phyloP scores from a whole-genome alignment of 1,284 basidiomycete genomes.

The Cystobasidium slooffiae region DNA sequence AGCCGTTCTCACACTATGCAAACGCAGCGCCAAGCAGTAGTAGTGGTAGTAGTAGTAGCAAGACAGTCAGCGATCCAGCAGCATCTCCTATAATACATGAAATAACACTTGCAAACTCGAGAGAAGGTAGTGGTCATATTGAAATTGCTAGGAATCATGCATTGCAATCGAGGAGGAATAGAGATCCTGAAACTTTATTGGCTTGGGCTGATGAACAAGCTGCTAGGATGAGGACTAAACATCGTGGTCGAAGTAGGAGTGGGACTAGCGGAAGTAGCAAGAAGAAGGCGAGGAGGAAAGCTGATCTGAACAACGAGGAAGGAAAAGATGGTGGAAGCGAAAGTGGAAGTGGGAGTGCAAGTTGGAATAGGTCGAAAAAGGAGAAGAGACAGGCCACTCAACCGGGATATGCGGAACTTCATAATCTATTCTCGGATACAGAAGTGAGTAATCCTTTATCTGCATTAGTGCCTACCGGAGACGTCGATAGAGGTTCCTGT shows the following conservation, averaged over 20 bases:
- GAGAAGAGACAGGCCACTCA: constrained; percentile 1
- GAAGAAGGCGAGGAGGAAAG: not conserved
- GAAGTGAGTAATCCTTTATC: constrained; percentile 15
- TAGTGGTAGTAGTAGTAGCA: no score
- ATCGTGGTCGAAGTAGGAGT: not conserved
- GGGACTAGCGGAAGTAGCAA: not conserved
- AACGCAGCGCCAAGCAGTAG: constrained; percentile 10
- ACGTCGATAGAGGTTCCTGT: not conserved
- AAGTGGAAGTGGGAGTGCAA: not conserved
- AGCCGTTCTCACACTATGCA: not conserved
- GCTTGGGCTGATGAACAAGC: constrained; percentile 26
- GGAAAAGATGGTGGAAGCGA: not conserved
- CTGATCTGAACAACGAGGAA: not conserved
- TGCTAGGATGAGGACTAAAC: not conserved
- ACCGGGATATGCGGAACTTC: constrained; percentile 34
- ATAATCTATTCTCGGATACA: constrained; percentile 41
- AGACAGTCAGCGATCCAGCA: not conserved
- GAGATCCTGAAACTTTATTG: constrained; percentile 22
- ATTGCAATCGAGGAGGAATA: not conserved
- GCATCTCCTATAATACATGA: not conserved
- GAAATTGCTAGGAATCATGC: constrained; percentile 14
- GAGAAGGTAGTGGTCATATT: constrained; percentile 5
- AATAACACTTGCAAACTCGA: not conserved
- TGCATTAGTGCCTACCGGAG: not conserved
- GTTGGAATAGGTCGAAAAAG: not conserved